phyloP scores from a whole-genome alignment of 306 rosid genomes.

The Citrullus colocynthis region DNA sequence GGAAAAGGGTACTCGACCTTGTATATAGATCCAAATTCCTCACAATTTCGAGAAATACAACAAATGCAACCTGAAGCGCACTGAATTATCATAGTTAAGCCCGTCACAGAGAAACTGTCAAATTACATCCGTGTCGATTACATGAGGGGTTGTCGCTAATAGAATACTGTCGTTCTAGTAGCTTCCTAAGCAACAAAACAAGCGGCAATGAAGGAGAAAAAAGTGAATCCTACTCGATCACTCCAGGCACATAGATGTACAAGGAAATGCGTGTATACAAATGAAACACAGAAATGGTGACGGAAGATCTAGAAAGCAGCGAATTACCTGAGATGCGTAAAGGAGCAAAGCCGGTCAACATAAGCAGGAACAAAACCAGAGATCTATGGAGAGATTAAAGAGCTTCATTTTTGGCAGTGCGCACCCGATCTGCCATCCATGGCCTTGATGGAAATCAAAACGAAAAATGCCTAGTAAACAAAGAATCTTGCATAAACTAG shows the following conservation, averaged over 20 bases:
- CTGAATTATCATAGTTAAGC: neutral
- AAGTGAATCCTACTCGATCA: neutral
- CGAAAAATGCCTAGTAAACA: neutral
- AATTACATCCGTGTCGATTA: neutral
- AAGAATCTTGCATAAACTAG: neutral
- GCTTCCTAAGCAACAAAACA: neutral
- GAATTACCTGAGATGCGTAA: neutral
- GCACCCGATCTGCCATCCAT: neutral
- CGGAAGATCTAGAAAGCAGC: constrained; percentile 1
- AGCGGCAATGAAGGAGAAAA: neutral
- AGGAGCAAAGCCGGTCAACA: constrained; percentile 5
- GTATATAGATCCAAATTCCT: neutral
- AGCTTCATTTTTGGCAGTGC: neutral
- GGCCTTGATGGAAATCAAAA: neutral
- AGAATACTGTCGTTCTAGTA: neutral
- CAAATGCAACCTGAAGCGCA: neutral
- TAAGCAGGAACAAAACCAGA: neutral
- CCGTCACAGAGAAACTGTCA: neutral
- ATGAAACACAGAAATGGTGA: constrained; percentile 1
- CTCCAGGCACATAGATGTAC: neutral
- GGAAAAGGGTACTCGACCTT: neutral
- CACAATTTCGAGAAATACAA: neutral
- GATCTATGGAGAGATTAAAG: constrained; percentile 3
- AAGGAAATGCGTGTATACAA: neutral
- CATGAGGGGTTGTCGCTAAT: neutral